phyloP scores from a whole-genome alignment of 345 rosid genomes.

The Dimocarpus longan region DNA sequence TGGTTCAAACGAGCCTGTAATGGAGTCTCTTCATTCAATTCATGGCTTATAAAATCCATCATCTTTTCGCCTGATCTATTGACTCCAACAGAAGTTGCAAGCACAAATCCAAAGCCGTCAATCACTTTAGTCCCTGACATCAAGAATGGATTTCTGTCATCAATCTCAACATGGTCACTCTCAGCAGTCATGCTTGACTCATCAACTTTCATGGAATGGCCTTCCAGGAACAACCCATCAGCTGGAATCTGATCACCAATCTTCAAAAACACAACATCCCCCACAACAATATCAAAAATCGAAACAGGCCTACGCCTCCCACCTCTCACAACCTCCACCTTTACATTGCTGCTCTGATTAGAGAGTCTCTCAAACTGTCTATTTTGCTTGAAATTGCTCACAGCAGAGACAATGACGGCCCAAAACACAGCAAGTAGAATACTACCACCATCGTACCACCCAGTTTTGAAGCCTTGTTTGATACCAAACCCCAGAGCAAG shows the following conservation, averaged over 20 bases:
- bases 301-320: background rate
- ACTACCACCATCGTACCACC: conserved; percentile 20
- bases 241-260: conserved; percentile 31
- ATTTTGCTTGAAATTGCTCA: conserved; percentile 16
- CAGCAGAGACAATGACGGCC: conserved; percentile 9
- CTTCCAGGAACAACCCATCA: conserved; percentile 24
- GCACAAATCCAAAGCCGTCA: conserved; percentile 44
- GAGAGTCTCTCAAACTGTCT: conserved; percentile 10
- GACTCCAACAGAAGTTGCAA: conserved; percentile 53
- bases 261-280: conserved; percentile 27
- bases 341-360: background rate
- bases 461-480: conserved; percentile 2
- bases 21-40: conserved; percentile 47
- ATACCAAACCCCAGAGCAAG: conserved; percentile 36
- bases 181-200: conserved; percentile 21
- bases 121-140: conserved; percentile 47
- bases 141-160: conserved; percentile 37
- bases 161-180: background rate
- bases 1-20: conserved; percentile 46
- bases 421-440: conserved; percentile 17
- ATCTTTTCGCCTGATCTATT: conserved; percentile 49
- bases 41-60: conserved; percentile 38
- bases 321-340: conserved; percentile 18
- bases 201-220: conserved; percentile 8
- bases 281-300: conserved; percentile 26